Evolutionary conservation across 192 early-diverging fungal species (phyloP).

Genomic region (Glomus cerebriforme): DNA sequence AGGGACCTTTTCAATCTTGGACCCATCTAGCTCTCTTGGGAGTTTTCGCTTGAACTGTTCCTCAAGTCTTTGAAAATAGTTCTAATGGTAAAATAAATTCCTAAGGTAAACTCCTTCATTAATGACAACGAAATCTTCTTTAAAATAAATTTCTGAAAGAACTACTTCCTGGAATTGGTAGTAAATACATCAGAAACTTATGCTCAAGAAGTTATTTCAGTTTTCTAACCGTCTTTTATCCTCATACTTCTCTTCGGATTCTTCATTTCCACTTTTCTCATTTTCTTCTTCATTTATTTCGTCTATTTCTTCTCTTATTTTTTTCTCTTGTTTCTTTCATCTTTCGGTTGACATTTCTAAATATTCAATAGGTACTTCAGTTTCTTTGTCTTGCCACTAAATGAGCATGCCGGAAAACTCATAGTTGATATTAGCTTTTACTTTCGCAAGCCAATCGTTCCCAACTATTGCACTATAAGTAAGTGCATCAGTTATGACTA

Average conservation of each 20-base stretch:
- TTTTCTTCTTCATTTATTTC: not conserved
- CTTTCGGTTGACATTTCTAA: not conserved
- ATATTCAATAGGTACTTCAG: not conserved
- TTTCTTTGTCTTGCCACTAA: not conserved
- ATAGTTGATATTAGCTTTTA: not conserved
- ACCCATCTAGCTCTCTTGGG: too few relatives aligned
- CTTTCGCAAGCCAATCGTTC: not conserved
- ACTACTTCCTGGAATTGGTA: too few relatives aligned
- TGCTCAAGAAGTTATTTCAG: accelerated
- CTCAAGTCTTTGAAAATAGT: too few relatives aligned
- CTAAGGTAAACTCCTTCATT: too few relatives aligned
- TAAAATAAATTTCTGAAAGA: too few relatives aligned
- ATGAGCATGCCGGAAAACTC: not conserved
- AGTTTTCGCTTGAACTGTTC: too few relatives aligned
- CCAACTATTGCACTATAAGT: not conserved
- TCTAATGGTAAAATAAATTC: too few relatives aligned
- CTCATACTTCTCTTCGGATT: not conserved
- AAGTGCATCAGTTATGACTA: not conserved
- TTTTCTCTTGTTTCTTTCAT: not conserved
- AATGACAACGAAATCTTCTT: too few relatives aligned
- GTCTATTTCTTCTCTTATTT: too few relatives aligned
- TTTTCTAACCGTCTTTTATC: not conserved
- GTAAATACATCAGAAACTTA: too few relatives aligned
- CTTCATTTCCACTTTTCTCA: not conserved
- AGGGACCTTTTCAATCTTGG: too few relatives aligned